Evolutionary conservation across 306 rosid species (phyloP).

Genomic region (Vicia villosa): DNA sequence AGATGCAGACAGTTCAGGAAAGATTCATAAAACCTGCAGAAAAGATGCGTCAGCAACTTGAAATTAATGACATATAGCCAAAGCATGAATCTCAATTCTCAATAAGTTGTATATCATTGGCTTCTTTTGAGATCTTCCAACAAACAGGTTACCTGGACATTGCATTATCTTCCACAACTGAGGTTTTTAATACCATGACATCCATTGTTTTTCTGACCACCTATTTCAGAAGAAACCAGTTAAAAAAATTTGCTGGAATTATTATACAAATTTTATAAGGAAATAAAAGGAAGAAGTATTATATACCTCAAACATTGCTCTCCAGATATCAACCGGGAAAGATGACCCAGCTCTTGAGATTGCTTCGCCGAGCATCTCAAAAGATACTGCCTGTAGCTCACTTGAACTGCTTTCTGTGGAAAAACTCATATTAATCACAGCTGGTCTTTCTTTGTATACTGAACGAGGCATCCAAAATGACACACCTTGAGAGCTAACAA

Average conservation of each 20-base stretch:
- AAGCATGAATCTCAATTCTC: conserved; percentile 19
- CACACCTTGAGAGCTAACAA: conserved; percentile 53
- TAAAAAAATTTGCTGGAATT: conserved; percentile 30
- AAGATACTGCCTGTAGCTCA: conserved; percentile 70
- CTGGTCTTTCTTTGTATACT: conserved; percentile 39
- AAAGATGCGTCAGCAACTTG: conserved; percentile 36
- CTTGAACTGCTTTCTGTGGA: conserved; percentile 52
- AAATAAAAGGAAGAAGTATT: conserved; percentile 9
- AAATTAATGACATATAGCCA: conserved; percentile 32
- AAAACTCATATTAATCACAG: conserved; percentile 44
- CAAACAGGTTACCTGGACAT: conserved; percentile 66
- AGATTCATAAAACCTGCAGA: conserved; percentile 80
- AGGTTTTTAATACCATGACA: conserved; percentile 58
- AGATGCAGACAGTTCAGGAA: conserved; percentile 77
- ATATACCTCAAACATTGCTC: conserved; percentile 68
- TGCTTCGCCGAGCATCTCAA: conserved; percentile 69
- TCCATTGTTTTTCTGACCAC: conserved; percentile 85
- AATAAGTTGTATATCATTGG: conserved; percentile 15
- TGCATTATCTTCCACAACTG: conserved; percentile 57
- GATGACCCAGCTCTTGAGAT: conserved; percentile 67
- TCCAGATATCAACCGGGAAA: conserved; percentile 70
- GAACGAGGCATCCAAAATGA: conserved; percentile 41
- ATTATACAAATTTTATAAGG: neutral
- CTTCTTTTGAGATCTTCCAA: conserved; percentile 29
- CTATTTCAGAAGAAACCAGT: conserved; percentile 45